Evolutionary conservation across 2,329 filamentous ascomycete species (phyloP).

Genomic region (Dactylellina sp.): DNA sequence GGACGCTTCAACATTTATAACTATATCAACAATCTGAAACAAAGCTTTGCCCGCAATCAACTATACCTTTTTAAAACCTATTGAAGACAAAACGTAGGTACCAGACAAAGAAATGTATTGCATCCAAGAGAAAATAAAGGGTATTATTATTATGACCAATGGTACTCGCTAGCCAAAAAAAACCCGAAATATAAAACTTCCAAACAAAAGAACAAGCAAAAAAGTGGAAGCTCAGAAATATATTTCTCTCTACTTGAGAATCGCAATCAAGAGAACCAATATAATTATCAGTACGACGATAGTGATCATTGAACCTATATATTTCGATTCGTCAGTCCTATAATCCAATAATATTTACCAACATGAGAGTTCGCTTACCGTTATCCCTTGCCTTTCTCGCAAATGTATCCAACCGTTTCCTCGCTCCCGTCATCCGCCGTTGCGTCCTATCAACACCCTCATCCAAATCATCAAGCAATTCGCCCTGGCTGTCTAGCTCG

Average conservation of each 20-base stretch:
- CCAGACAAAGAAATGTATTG: background rate
- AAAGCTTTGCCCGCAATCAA: no score
- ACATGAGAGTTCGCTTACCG: no score
- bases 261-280: conserved; percentile 82
- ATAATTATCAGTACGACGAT: conserved; percentile 82
- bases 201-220: conserved; percentile 28
- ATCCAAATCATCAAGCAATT: conserved; percentile 90
- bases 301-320: conserved; percentile 69
- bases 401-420: conserved; percentile 77
- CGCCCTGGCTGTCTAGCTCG: conserved; percentile 90
- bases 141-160: conserved; percentile 23
- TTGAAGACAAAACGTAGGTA: no score
- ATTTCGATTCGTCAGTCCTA: conserved; percentile 71
- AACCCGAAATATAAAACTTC: conserved; percentile 54
- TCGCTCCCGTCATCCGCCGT: conserved; percentile 78
- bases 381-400: conserved; percentile 77
- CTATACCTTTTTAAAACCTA: no score
- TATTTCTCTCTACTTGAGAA: conserved; percentile 76
- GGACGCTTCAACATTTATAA: no score
- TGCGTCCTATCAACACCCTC: conserved; percentile 83
- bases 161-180: conserved; percentile 32
- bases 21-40: background rate
- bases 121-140: conserved; percentile 8
- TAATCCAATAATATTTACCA: background rate
- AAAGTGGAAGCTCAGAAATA: background rate